These are phyloP conservation scores for Dalbergia cochinchinensis DNA, from an alignment of 306 rosid genomes.

Conservation along the genomic window DNA sequence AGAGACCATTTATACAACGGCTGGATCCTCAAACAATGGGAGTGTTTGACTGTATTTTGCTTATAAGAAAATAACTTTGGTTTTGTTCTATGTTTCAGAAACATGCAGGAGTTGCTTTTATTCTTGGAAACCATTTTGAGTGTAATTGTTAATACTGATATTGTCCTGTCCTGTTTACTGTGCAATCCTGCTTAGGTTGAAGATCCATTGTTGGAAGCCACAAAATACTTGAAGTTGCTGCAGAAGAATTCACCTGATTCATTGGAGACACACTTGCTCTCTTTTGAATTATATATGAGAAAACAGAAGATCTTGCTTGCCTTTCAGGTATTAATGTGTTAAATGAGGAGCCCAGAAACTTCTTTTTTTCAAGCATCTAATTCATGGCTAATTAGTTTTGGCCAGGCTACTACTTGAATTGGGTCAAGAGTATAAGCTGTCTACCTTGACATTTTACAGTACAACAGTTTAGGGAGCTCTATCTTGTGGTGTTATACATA, in stretches of 20 bases:
- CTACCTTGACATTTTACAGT: slow-evolving; percentile 29
- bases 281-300: slow-evolving; percentile 92
- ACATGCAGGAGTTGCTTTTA: no score
- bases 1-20: no score
- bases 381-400: slow-evolving; percentile 8
- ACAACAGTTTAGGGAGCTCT: slow-evolving; percentile 1
- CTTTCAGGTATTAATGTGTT: slow-evolving; percentile 68
- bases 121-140: no score
- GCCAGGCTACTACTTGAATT: slow-evolving; percentile 1
- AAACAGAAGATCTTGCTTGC: slow-evolving; percentile 88
- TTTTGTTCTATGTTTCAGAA: no score
- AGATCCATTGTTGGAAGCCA: slow-evolving; percentile 88
- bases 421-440: slow-evolving; percentile 8
- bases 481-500: slow-evolving; percentile 18
- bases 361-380: slow-evolving; percentile 9
- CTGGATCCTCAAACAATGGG: no score
- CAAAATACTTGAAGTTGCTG: slow-evolving; percentile 92
- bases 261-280: slow-evolving; percentile 85
- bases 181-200: slow-evolving; percentile 61
- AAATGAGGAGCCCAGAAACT: slow-evolving; percentile 3
- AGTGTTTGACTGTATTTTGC: no score
- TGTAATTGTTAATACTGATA: no score
- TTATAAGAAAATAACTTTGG: no score
- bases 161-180: background rate
- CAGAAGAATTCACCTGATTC: slow-evolving; percentile 89